phyloP scores from a whole-genome alignment of 306 rosid species.

The Quercus ilex region DNA sequence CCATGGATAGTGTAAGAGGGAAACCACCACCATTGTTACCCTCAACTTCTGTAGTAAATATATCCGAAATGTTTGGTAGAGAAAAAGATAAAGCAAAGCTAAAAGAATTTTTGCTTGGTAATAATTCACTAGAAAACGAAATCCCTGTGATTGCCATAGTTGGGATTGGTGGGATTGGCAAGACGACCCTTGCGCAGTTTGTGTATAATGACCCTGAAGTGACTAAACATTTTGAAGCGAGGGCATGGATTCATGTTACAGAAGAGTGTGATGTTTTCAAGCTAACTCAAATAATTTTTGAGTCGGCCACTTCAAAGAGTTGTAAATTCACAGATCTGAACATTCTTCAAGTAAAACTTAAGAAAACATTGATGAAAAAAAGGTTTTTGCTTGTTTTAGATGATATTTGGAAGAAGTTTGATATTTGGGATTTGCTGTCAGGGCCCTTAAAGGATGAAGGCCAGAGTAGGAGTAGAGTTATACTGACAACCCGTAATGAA shows the following conservation, averaged over 20 bases:
- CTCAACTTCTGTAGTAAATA: background rate
- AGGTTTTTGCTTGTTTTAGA: slow-evolving; percentile 20
- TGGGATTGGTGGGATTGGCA: background rate
- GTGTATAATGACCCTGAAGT: background rate
- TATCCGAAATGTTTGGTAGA: background rate
- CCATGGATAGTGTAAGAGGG: background rate
- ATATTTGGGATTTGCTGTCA: background rate
- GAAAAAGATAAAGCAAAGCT: background rate
- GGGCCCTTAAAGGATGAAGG: background rate
- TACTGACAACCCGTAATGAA: slow-evolving; percentile 13
- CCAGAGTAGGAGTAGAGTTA: slow-evolving; percentile 3
- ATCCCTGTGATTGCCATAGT: background rate
- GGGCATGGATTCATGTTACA: background rate
- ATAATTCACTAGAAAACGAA: accelerated
- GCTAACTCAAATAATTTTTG: background rate
- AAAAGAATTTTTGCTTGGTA: background rate
- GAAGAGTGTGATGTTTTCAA: background rate
- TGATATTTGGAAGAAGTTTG: slow-evolving; percentile 16
- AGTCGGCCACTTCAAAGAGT: background rate
- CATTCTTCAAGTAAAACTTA: background rate
- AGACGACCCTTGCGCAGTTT: background rate
- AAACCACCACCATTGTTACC: background rate
- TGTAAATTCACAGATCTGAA: background rate
- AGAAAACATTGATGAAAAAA: background rate
- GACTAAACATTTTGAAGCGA: background rate